A percentile compares a stretch with the other conserved stretches of the same genome.
These are phyloP conservation scores for Lachnellula occidentalis DNA, from an alignment of 2,329 filamentous ascomycete species.

Conservation along the genomic window DNA sequence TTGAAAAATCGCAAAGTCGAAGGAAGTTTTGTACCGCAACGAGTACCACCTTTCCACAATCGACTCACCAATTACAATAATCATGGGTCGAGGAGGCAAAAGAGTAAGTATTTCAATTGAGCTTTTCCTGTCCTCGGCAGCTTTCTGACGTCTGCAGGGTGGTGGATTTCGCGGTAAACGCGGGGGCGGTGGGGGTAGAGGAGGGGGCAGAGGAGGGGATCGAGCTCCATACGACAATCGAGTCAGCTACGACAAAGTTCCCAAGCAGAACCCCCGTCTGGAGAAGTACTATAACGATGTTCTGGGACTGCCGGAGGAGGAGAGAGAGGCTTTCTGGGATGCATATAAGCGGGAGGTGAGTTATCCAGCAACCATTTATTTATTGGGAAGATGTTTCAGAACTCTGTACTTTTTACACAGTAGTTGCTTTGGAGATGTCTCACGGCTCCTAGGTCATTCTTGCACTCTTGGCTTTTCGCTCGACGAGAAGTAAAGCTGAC, in stretches of 20 bases:
- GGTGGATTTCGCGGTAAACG: constrained; percentile 19
- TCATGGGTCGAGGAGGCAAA: constrained; percentile 30
- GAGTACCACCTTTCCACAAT: not conserved
- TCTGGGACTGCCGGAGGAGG: constrained; percentile 69
- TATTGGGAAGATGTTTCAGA: no score
- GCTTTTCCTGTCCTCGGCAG: constrained; percentile 3
- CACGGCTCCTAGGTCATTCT: no score
- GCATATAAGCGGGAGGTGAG: constrained; percentile 63
- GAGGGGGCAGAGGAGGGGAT: constrained; percentile 18
- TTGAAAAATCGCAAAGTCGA: not conserved
- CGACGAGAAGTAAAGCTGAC: no score
- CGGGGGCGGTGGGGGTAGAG: constrained; percentile 17
- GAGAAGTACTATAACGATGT: constrained; percentile 82
- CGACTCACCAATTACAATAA: constrained; percentile 1
- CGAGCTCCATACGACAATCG: constrained; percentile 32
- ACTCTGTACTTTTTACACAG: no score
- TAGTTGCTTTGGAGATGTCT: no score
- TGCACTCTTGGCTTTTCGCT: no score
- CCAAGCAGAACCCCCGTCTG: constrained; percentile 77
- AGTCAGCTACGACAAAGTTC: constrained; percentile 49
- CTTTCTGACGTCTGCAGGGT: constrained; percentile 7
- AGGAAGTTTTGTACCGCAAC: no score
- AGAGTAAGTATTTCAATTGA: constrained; percentile 18
- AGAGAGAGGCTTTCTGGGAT: constrained; percentile 78
- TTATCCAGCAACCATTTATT: no score